Conservation (phyloP, 805 yeast genomes). For the Ogataea neopini region DNA sequence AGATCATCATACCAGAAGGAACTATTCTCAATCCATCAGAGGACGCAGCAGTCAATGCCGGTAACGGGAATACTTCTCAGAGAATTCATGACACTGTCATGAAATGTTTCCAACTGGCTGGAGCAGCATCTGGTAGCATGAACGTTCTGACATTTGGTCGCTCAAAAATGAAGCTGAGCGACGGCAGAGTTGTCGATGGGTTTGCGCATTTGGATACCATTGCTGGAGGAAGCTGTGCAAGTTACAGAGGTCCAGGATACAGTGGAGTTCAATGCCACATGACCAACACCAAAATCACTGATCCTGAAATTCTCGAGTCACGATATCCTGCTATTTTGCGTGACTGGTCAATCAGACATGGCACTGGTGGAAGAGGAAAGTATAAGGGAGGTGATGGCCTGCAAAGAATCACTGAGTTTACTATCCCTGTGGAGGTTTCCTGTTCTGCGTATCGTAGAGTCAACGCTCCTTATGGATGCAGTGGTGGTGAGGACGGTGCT, state of each 20-base stretch:
- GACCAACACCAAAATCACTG: conserved; percentile 42
- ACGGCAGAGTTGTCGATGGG: conserved; percentile 46
- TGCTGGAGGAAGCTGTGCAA: conserved; percentile 57
- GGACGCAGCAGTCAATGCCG: conserved; percentile 45
- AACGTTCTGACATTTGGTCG: conserved; percentile 82
- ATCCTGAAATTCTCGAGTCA: conserved; percentile 52
- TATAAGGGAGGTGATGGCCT: conserved; percentile 54
- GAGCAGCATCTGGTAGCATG: conserved; percentile 90
- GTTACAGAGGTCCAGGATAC: conserved; percentile 32
- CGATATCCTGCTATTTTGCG: conserved; percentile 50
- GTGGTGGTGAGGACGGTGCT: no score
- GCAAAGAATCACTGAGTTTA: conserved; percentile 49
- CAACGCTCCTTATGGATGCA: conserved; percentile 50
- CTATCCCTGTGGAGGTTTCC: conserved; percentile 41
- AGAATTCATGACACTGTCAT: conserved; percentile 1
- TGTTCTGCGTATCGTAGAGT: conserved; percentile 53
- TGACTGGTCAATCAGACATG: conserved; percentile 44
- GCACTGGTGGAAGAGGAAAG: conserved; percentile 51
- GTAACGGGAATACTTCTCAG: conserved; percentile 72
- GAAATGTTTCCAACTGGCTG: conserved; percentile 71
- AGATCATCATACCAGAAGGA: conserved; percentile 34
- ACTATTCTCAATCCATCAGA: conserved; percentile 42
- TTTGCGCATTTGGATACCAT: conserved; percentile 56
- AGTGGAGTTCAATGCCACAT: conserved; percentile 49
- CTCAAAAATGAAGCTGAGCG: conserved; percentile 37